Evolutionary conservation across 148 eudicot species (phyloP), one percentile per base, ranked within the genome.

Genomic region (Polygonum aviculare): DNA sequence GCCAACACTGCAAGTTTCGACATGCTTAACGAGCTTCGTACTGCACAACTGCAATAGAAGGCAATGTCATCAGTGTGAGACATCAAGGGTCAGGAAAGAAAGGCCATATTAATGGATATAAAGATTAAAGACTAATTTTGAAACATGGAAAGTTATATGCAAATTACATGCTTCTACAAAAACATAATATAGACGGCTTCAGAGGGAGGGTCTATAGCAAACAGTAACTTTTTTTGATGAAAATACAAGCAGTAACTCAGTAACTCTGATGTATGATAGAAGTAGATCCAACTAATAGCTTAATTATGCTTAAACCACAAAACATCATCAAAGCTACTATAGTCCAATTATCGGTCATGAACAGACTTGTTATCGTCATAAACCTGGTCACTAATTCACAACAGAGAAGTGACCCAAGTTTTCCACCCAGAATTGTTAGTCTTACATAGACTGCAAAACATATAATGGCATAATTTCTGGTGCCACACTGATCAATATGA

Each of bases 1-100:
- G 57, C 77, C 38, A 33, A 12, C 3, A 38, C 69, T 62, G 14
- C 38, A 12, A 31, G 11, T 5, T 62, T 67, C 38, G 72, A 67
- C 72, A 36, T 45, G 36, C 67, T 82, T 45, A 82, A 60, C 85
- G 85, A 0, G 85, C 85, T 77, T 82, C 85, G 54, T 82, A 82
- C 78, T 82, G 85, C 54, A 82, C 84, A 82, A 82, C 84, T 82
- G 84, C 76, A 78, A 72, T 31, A 14, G 6, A 67, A 67, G 44
- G 45, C n/a, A 36, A 67, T 67, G 38, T 4, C 9, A 36, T 35
- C 19, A 36, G 21, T 67, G 31, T 26, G 31, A 26, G 19, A 67
- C 35, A 67, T 36, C 2, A 10, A 14, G 3, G 7, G 21, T 5
- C 19, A 67, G 14, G 72, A 41, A 67, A 7, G 71, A 33, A 12